Evolutionary conservation across 2,329 filamentous ascomycete genomes (phyloP), one percentile per base, ranked within the genome.

Genomic region (Colletotrichum zoysiae): DNA sequence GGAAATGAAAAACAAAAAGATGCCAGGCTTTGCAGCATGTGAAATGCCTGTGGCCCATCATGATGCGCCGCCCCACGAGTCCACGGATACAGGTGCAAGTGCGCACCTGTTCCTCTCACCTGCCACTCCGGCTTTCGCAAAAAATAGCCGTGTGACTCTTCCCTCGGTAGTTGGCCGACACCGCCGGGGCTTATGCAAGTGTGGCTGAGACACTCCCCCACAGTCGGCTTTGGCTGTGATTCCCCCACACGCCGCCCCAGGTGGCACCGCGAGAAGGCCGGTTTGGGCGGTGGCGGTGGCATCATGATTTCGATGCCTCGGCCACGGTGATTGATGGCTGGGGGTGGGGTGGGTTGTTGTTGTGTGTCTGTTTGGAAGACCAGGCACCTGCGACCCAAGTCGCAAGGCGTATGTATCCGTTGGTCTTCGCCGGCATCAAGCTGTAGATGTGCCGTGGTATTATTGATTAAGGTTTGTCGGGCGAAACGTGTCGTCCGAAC

Each of bases 181-280:
- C n/a, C 70, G 66, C 67, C 67, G 42, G 42, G 46, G 61, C 66
- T 16, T 64, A 65, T 70, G 70, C 56, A 44, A 61, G 70, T 73
- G 70, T 73, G 70, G 70, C 66, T 70, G 60, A 70, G 66, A 73
- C 70, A 40, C 55, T 62, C n/a, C 40, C 58, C 69, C 69, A 70
- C 66, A 26, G 60, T 70, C 70, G 60, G 66, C 70, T 51, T 65
- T 51, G 66, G 55, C 57, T 63, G 66, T 72, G 66, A 7, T 23
- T 40, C 30, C 70, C 66, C 66, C 60, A 65, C 60, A 70, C 67
- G n/a, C 55, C 56, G 33, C 57, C 57, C 60, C 66, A 56, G 57
- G 23, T 65, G 44, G 55, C 66, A 51, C 56, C 18, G 26, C 50
- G 35, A 62, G n/a, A 12, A 61, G 26, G 48, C 48, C 38, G 48